Evolutionary conservation across 108 stramenopile genomes (phyloP).

Genomic region (Epithemia pelagica): DNA sequence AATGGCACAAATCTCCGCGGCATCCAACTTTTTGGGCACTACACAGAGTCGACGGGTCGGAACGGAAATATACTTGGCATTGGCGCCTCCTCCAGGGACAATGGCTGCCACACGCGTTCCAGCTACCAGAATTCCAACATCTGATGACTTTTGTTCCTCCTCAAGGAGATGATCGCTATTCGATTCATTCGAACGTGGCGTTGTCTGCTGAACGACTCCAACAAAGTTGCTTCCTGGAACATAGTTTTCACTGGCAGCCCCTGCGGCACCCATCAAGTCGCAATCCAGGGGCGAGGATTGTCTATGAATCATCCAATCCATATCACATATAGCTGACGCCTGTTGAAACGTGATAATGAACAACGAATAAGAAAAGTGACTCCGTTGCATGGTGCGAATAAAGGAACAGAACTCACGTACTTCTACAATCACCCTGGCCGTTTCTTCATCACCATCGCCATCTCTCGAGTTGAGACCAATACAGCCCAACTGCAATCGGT

Average conservation of each 20-base stretch:
- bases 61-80: slow-evolving; percentile 12
- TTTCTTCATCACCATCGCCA: neutral
- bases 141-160: neutral
- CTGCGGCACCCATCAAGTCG: neutral
- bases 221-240: slow-evolving; percentile 10
- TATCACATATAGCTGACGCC: slow-evolving; percentile 2
- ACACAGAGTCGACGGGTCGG: slow-evolving; percentile 17
- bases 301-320: neutral
- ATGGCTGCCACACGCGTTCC: slow-evolving; percentile 9
- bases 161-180: no score
- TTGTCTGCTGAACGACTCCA: neutral
- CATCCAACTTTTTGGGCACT: slow-evolving; percentile 22
- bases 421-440: neutral
- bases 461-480: neutral
- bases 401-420: neutral
- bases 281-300: neutral
- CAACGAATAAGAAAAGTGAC: neutral
- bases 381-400: neutral
- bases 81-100: slow-evolving; percentile 6
- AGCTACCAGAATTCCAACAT: neutral
- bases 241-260: neutral
- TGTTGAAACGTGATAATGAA: neutral
- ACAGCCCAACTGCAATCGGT: neutral
- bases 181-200: neutral
- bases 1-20: slow-evolving; percentile 22